Evolutionary conservation across 768 basidiomycete species (phyloP), one percentile per base, ranked within the genome.

Genomic region (Dacryopinax primogenitus): DNA sequence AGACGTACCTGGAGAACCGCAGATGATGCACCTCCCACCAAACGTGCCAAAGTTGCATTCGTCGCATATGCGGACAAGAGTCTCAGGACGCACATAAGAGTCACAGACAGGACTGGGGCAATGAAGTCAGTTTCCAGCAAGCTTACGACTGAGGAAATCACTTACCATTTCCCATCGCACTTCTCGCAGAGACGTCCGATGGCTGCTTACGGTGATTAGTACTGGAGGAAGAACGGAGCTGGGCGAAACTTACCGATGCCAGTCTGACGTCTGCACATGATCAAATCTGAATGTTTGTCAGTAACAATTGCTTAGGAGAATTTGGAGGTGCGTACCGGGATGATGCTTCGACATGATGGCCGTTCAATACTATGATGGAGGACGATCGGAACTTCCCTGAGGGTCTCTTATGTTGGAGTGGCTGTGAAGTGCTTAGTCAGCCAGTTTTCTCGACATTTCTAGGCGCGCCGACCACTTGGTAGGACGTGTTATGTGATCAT

Each of bases 21-120:
- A 99, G 67, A 98, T 96, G 76, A 97, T 98, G 74, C 96, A 99
- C 68, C 93, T 82, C 62, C 95, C 95, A 26, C 96, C 93, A 74
- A 96, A 96, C 47, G 92, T 95, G 70, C 93, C 91, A 78, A 98
- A 99, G 76, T 98, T 98, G 77, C 96, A 99, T 79, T 99, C 96
- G 74, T 99, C 96, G 76, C 96, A 99, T 70, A 97, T 97, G 68
- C 95, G 85, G 66, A 98, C 96, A 69, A 98, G 82, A 26, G 95
- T 98, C 77, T 95, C 94, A 71, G 96, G 96, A 71, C 96, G 85
- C 68, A 99, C 96, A 77, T 98, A 98, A 65, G 95, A 97, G 79
- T 99, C 95, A 79, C 95, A 99, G 47, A 97, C 91, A 9, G 95
- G 95, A 75, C 95, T 99, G 65, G 3, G 9, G 63, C 23, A 16